phyloP scores from a whole-genome alignment of 2,329 filamentous ascomycete genomes.

The Xylaria polymorpha region DNA sequence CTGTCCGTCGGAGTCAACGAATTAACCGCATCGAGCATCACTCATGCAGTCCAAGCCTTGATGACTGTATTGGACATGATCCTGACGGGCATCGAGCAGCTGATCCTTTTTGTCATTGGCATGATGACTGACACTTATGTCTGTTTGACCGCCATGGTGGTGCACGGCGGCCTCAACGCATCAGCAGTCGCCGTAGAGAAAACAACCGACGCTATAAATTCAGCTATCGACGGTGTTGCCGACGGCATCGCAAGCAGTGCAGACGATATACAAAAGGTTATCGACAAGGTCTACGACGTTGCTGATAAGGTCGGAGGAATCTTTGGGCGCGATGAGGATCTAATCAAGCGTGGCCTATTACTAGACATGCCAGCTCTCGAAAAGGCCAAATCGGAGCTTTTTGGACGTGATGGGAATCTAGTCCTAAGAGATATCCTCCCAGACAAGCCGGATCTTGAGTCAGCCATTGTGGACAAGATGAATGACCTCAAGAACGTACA shows the following conservation, averaged over 20 bases:
- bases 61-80: constrained; percentile 82
- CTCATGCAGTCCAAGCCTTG: constrained; percentile 81
- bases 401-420: constrained; percentile 16
- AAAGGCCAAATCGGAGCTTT: constrained; percentile 61
- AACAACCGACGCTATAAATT: constrained; percentile 61
- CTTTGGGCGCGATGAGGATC: constrained; percentile 26
- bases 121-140: constrained; percentile 90
- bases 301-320: constrained; percentile 58
- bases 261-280: constrained; percentile 64
- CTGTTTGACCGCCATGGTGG: constrained; percentile 86
- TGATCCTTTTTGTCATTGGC: constrained; percentile 92
- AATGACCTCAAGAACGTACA: constrained; percentile 72
- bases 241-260: constrained; percentile 62
- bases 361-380: constrained; percentile 48
- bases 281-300: constrained; percentile 69
- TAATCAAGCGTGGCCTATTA: constrained; percentile 29
- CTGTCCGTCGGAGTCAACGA: constrained; percentile 90
- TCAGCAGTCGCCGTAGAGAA: constrained; percentile 59
- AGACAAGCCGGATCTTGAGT: constrained; percentile 49
- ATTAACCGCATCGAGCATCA: constrained; percentile 81
- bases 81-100: constrained; percentile 84
- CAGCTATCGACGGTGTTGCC: constrained; percentile 57
- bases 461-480: constrained; percentile 69
- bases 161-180: constrained; percentile 81
- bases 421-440: constrained; percentile 36